A percentile compares a stretch with the other conserved stretches of the same genome.
Evolutionary conservation across 2,329 filamentous ascomycete species (phyloP).

Genomic region (Apiospora phragmitis): DNA sequence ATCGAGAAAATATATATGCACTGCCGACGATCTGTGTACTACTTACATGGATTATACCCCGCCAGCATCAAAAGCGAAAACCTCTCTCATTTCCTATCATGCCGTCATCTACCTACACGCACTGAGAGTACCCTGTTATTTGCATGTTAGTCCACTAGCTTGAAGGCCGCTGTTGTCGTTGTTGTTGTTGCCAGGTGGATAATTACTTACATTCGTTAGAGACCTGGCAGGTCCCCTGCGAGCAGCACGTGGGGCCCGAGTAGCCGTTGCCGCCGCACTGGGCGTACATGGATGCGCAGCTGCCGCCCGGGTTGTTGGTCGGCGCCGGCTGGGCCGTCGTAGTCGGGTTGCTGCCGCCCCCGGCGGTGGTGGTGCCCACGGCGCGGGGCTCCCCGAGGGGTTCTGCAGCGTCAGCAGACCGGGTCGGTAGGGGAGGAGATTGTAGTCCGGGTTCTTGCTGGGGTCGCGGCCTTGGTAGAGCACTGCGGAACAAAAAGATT

Average conservation of each 20-base stretch:
- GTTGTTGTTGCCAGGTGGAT: background rate
- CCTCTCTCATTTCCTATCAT: background rate
- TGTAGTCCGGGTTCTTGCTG: constrained; percentile 45
- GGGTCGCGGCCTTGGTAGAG: constrained; percentile 62
- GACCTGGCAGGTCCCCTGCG: background rate
- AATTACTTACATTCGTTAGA: constrained; percentile 4
- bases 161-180: too few species aligned
- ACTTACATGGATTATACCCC: background rate
- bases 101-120: background rate
- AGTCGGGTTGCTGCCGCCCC: background rate
- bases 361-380: background rate
- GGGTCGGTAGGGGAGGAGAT: constrained; percentile 52
- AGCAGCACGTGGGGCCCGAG: background rate
- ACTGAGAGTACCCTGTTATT: background rate
- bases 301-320: background rate
- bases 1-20: background rate
- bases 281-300: background rate
- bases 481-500: constrained; percentile 25
- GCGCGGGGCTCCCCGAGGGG: background rate
- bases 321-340: background rate
- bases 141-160: background rate
- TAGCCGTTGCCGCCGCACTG: constrained; percentile 9
- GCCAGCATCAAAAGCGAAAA: background rate
- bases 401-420: constrained; percentile 51
- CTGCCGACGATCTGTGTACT: background rate